Base-by-base conservation (phyloP, 768 basidiomycete genomes). In the Harrya chromipes region DNA sequence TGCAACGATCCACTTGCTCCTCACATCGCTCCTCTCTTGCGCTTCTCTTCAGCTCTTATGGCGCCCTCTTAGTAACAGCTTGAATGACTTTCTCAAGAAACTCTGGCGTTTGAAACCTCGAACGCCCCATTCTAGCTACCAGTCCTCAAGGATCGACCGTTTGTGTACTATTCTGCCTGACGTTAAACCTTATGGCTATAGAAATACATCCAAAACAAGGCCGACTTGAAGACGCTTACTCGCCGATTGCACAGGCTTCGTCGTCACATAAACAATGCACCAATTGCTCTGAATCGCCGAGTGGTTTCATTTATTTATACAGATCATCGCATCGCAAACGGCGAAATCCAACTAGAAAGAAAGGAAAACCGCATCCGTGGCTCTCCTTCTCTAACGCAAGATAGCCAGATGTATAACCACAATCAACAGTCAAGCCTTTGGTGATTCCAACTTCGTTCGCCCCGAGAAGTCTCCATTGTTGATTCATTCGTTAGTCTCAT, bases 161-260 rank as follows among this genome's bases (percentile, higher is more conserved):
- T n/a, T n/a, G n/a, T 39, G 31, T 23, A 13, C 14, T 1, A 6
- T 6, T 4, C 34, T 35, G 1, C 1, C 11, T 19, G n/a, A 37
- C 4, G 2, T 21, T 45, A 14, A 48, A 5, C 9, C 4, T 12
- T 1, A 6, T 2, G 8, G 4, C 6, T 20, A 10, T 38, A 56
- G 53, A 33, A 16, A 33, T 31, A 41, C 19, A 3, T 21, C 7
- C 48, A 46, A 33, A 56, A 56, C 47, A 56, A 50, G 37, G 17
- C 39, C 0, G 54, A 56, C 12, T 4, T 50, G n/a, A 19, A 33
- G 13, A 31, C 2, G 19, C 44, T n/a, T n/a, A n/a, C n/a, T n/a
- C n/a, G n/a, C n/a, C n/a, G n/a, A n/a, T n/a, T n/a, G n/a, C n/a
- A n/a, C n/a, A n/a, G n/a, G n/a, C n/a, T 55, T 20, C 39, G 12